Evolutionary conservation across 306 rosid species (phyloP).

Genomic region (Albizia julibrissin): DNA sequence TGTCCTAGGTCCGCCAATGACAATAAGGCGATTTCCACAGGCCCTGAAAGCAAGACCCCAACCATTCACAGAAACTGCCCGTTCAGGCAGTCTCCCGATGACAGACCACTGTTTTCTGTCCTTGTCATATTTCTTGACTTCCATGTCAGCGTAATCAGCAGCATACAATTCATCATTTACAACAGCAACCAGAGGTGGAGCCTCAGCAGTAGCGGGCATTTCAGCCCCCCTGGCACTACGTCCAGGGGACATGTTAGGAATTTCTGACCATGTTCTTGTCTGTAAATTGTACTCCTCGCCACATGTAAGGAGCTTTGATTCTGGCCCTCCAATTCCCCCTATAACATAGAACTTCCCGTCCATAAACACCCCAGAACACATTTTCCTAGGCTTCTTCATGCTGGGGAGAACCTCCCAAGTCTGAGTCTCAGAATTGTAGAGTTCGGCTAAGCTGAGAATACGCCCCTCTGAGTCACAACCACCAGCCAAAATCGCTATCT

Average conservation of each 20-base stretch:
- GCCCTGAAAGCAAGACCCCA: slow-evolving; percentile 97
- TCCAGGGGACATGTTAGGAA: slow-evolving; percentile 83
- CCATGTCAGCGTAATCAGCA: slow-evolving; percentile 86
- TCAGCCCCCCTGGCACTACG: slow-evolving; percentile 49
- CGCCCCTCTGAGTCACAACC: slow-evolving; percentile 76
- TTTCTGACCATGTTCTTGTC: slow-evolving; percentile 66
- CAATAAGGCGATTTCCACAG: slow-evolving; percentile 79
- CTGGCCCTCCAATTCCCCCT: slow-evolving; percentile 82
- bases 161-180: slow-evolving; percentile 77
- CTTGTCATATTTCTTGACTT: slow-evolving; percentile 72
- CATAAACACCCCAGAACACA: slow-evolving; percentile 92
- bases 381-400: slow-evolving; percentile 81
- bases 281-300: slow-evolving; percentile 77
- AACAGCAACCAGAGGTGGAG: slow-evolving; percentile 89
- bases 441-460: slow-evolving; percentile 66
- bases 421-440: slow-evolving; percentile 78
- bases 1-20: slow-evolving; percentile 77
- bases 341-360: slow-evolving; percentile 70
- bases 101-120: slow-evolving; percentile 48
- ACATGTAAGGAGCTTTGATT: slow-evolving; percentile 65
- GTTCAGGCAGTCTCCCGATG: slow-evolving; percentile 78
- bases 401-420: slow-evolving; percentile 66
- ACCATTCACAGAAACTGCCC: slow-evolving; percentile 77
- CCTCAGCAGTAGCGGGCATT: slow-evolving; percentile 71
- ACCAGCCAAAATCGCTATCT: slow-evolving; percentile 85